Conservation (phyloP, 176 grass and related monocot genomes). For the Poa annua region DNA sequence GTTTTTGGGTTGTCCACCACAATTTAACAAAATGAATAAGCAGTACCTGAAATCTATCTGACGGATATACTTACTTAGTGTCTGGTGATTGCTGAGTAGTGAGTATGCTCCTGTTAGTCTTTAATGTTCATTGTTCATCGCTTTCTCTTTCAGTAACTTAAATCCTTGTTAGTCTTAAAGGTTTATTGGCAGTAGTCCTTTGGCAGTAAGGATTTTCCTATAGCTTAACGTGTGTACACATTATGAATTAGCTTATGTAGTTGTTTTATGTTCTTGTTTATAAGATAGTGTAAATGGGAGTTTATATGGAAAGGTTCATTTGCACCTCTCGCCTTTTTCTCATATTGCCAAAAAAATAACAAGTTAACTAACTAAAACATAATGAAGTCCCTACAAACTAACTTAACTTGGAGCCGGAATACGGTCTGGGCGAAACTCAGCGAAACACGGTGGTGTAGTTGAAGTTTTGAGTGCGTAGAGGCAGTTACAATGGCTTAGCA, state of each 20-base stretch:
- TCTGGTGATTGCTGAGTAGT: neutral
- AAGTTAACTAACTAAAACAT: neutral
- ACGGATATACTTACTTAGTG: neutral
- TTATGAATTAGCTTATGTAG: neutral
- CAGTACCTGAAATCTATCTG: neutral
- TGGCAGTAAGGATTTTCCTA: neutral
- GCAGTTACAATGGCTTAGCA: neutral
- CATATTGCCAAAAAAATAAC: neutral
- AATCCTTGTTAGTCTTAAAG: neutral
- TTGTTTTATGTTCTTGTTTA: neutral
- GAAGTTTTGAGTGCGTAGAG: neutral
- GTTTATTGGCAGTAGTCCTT: neutral
- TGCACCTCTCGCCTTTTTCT: neutral
- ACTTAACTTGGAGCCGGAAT: neutral
- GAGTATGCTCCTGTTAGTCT: neutral
- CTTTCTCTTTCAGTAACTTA: neutral
- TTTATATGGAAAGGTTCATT: neutral
- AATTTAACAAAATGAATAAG: neutral
- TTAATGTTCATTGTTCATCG: neutral
- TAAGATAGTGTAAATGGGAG: neutral
- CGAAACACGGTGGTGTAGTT: neutral
- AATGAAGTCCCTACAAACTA: neutral
- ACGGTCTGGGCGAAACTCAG: neutral
- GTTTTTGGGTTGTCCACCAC: neutral
- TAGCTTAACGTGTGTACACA: neutral